Conservation (phyloP, 371 early-diverging fungal species). For the Furculomyces boomerangus region DNA sequence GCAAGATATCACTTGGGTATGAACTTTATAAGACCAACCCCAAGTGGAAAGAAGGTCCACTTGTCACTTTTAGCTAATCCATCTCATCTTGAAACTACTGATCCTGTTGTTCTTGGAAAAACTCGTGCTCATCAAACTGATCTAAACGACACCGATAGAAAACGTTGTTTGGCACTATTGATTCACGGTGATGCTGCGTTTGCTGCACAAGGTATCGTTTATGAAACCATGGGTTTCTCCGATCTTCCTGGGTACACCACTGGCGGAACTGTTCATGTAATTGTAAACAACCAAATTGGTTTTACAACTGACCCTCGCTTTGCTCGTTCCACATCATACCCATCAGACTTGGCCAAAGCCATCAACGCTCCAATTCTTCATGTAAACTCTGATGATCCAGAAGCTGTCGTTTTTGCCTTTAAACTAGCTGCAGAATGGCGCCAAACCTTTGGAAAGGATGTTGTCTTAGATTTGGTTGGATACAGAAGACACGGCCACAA, state of each 20-base stretch:
- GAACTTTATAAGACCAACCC: slow-evolving; percentile 89
- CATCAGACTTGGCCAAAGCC: slow-evolving; percentile 92
- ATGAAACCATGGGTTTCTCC: slow-evolving; percentile 89
- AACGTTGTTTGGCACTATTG: slow-evolving; percentile 76
- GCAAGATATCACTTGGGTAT: slow-evolving; percentile 96
- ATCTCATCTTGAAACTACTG: slow-evolving; percentile 94
- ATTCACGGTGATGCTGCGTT: slow-evolving; percentile 97
- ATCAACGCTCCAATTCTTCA: slow-evolving; percentile 92
- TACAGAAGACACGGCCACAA: slow-evolving; percentile 97
- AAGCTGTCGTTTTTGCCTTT: slow-evolving; percentile 87
- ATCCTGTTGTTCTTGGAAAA: slow-evolving; percentile 95
- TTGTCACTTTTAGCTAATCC: slow-evolving; percentile 94
- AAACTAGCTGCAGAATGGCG: slow-evolving; percentile 92
- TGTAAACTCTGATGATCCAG: slow-evolving; percentile 93
- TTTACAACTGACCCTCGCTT: slow-evolving; percentile 94
- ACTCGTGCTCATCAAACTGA: slow-evolving; percentile 66
- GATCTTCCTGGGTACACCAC: slow-evolving; percentile 87
- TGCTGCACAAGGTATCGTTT: slow-evolving; percentile 92
- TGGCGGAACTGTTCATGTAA: slow-evolving; percentile 91
- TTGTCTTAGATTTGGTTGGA: slow-evolving; percentile 89
- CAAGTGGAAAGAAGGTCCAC: slow-evolving; percentile 86
- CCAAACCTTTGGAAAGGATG: slow-evolving; percentile 84
- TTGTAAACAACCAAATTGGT: slow-evolving; percentile 97
- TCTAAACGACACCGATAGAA: slow-evolving; percentile 57
- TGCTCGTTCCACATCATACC: slow-evolving; percentile 89